Evolutionary conservation across 805 yeast species (phyloP), one percentile per base, ranked within the genome.

Genomic region (Saccharomycopsis schoenii): DNA sequence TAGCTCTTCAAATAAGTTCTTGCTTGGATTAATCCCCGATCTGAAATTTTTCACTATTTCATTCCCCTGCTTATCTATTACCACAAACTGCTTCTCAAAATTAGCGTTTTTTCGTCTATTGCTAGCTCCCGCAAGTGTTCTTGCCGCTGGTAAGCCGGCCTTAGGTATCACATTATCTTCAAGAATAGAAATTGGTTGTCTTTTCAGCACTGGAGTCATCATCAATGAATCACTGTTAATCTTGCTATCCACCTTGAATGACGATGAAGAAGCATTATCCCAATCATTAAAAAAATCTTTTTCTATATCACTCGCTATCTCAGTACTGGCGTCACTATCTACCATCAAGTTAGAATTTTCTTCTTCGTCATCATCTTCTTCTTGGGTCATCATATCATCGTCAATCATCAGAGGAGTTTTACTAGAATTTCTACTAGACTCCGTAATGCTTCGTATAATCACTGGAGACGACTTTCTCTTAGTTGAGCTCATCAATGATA

Each of bases 301-400:
- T 11, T 61, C 61, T 14, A 43, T 58, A 42, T 61, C 61, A 42
- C 63, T 61, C 9, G 63, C 63, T 4, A 61, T 24, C 17, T 61
- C 63, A n/a, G 63, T 61, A 42, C 63, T 61, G 3, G 59, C 64
- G 12, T 59, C 64, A 29, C 60, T 59, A 39, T 61, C 64, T 11
- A 47, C 29, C 3, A 14, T 56, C 47, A 56, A 34, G 21, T 25
- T 47, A 37, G 17, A 42, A 25, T n/a, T 42, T 14, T 41, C 39
- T 19, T 40, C 58, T 9, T 34, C 47, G 5, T 40, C 34, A 29
- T 56, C 25, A 10, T 52, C 41, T 4, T 19, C 41, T 10, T 34
- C 34, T 29, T 29, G 34, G 34, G 34, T 6, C 34, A 6, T 6
- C 34, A 29, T 29, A 29, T 29, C 34, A 4, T 29, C 34, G 34